Base-by-base conservation (phyloP, 1,284 basidiomycete genomes). In the Cryptococcus sp. region DNA sequence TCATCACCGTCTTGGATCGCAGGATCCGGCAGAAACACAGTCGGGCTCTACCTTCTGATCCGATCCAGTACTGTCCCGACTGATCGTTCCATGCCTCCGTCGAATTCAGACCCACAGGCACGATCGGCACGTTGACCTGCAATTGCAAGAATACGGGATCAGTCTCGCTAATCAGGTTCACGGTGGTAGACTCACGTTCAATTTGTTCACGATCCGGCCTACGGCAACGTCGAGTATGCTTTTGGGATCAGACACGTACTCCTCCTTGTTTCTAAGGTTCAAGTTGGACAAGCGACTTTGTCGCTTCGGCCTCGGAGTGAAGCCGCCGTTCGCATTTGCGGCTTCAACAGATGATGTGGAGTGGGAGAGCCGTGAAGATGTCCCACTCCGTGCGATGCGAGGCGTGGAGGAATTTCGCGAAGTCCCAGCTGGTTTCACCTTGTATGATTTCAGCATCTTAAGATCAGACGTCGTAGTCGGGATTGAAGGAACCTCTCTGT, bases 1-100 rank as follows among this genome's bases (percentile, higher is more conserved):
- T 91, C 93, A 96, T 95, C 61, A 95, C 93, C 0, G 89, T 93
- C 66, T 91, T 88, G 3, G 89, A 92, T n/a, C 91, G 86, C 39
- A 95, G 79, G 56, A 95, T 94, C 20, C 93, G 85, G 76, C 92
- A 94, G 75, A 93, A 95, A 75, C 90, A 77, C 19, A 94, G 81
- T 73, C 88, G 92, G 1, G 92, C 77, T 4, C 71, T 86, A 52
- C 92, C 89, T 63, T 89, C 85, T 64, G 90, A 87, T 11, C 93
- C 93, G 68, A 96, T 95, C 91, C 91, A 94, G 74, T 96, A 96
- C 72, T 91, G 92, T 17, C 93, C 93, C 60, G 90, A 91, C 76
- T 91, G 87, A 73, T 93, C 91, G 72, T 87, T 88, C 90, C 90
- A 93, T 11, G 72, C 66, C 17, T 73, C 64, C 0, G 54, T 42